Percentiles rank a stretch among this genome's conserved stretches.
These are phyloP conservation scores for Ophiostoma perfectum DNA, from an alignment of 2,329 filamentous ascomycete genomes.

Conservation along the genomic window DNA sequence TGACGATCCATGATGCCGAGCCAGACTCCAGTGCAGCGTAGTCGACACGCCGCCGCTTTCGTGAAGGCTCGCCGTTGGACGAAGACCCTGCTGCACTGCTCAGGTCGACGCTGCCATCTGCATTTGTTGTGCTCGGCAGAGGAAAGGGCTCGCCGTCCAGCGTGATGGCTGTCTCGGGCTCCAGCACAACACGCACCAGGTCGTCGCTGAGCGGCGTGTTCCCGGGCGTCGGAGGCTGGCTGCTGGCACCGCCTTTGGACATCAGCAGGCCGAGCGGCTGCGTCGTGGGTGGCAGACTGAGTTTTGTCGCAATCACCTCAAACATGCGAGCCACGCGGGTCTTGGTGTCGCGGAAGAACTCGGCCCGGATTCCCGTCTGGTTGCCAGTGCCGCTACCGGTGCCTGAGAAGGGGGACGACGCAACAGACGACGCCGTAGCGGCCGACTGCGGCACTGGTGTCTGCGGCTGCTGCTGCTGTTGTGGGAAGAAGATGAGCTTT, in stretches of 20 bases:
- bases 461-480: slow-evolving; percentile 25
- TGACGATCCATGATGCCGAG: slow-evolving; percentile 55
- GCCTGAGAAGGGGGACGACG: neutral
- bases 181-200: slow-evolving; percentile 59
- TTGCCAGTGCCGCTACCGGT: neutral
- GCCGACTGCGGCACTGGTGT: neutral
- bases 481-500: slow-evolving; percentile 43
- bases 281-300: slow-evolving; percentile 58
- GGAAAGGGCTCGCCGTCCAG: slow-evolving; percentile 52
- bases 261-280: slow-evolving; percentile 28
- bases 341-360: slow-evolving; percentile 68
- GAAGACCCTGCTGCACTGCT: neutral
- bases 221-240: slow-evolving; percentile 59
- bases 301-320: slow-evolving; percentile 74
- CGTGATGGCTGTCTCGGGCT: slow-evolving; percentile 51
- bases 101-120: slow-evolving; percentile 22
- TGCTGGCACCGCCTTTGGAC: slow-evolving; percentile 49
- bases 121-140: slow-evolving; percentile 21
- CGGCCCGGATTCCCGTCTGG: slow-evolving; percentile 48
- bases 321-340: slow-evolving; percentile 67
- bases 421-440: neutral
- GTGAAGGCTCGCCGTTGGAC: slow-evolving; percentile 26
- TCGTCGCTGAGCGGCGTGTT: slow-evolving; percentile 67
- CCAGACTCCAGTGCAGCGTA: slow-evolving; percentile 28
- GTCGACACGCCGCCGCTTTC: slow-evolving; percentile 36